These are phyloP conservation scores for Elaeis guineensis DNA, from an alignment of 176 grass and related monocot species.

Conservation along the genomic window DNA sequence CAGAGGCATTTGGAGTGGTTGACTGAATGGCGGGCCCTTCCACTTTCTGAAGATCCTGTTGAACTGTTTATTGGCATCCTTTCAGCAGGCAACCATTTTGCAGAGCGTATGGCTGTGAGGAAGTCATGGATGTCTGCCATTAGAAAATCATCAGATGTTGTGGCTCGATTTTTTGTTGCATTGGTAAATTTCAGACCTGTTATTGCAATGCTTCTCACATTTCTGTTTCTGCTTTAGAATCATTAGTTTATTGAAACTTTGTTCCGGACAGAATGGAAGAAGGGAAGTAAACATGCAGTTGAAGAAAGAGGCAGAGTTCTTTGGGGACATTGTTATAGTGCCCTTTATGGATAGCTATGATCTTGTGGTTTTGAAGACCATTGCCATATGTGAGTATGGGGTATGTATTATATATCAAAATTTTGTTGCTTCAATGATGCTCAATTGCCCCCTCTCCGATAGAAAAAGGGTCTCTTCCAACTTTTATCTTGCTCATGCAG, in stretches of 20 bases:
- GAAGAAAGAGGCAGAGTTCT: conserved; percentile 11
- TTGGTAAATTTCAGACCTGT: neutral
- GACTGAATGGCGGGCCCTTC: conserved; percentile 1
- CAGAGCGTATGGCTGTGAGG: conserved; percentile 9
- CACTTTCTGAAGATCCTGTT: conserved; percentile 4
- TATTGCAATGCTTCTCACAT: too few relatives aligned
- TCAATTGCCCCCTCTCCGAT: neutral
- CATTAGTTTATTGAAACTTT: too few relatives aligned
- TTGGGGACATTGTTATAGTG: conserved; percentile 3
- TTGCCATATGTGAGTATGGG: conserved; percentile 8
- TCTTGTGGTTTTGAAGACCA: conserved; percentile 8
- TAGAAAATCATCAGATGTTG: conserved; percentile 2
- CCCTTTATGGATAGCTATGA: conserved; percentile 10
- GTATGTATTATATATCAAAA: conserved; percentile 13
- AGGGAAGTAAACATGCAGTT: conserved; percentile 8
- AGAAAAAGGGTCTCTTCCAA: neutral
- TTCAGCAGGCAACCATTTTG: conserved; percentile 12
- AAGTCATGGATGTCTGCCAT: conserved; percentile 3
- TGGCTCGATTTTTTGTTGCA: conserved; percentile 13
- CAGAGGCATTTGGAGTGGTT: conserved; percentile 4
- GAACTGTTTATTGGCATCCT: conserved; percentile 10
- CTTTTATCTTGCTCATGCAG: conserved; percentile 31
- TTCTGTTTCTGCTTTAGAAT: too few relatives aligned
- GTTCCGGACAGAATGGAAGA: neutral
- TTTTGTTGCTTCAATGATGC: neutral